A percentile compares a stretch with the other conserved stretches of the same genome.
These are phyloP conservation scores for Sclerotinia spermophila DNA, from an alignment of 2,329 filamentous ascomycete genomes.

Conservation along the genomic window DNA sequence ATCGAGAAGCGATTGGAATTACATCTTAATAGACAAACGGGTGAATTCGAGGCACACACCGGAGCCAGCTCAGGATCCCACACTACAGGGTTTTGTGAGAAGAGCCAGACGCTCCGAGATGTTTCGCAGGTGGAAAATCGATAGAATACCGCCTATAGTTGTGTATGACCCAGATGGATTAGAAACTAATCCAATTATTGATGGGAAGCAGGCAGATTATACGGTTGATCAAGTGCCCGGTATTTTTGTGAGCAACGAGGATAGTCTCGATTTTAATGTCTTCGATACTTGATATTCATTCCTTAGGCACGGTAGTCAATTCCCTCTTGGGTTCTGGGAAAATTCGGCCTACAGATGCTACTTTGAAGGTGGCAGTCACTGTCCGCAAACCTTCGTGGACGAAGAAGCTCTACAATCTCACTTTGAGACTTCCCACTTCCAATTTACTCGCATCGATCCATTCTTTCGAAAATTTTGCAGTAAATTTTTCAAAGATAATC, in stretches of 20 bases:
- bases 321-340: neutral
- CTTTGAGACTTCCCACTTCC: neutral
- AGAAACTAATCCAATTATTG: neutral
- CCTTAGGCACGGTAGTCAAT: neutral
- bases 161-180: neutral
- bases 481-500: neutral
- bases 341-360: neutral
- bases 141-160: neutral
- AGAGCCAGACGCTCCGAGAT: slow-evolving; percentile 1
- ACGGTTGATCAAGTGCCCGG: neutral
- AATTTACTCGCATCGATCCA: neutral
- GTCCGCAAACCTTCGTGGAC: neutral
- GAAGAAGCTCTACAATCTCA: neutral
- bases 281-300: neutral
- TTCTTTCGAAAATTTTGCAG: neutral
- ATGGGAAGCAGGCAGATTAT: neutral
- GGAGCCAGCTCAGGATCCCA: neutral
- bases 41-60: neutral
- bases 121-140: neutral
- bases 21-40: neutral
- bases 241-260: neutral
- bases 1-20: neutral
- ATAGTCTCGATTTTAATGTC: neutral
- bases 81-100: neutral
- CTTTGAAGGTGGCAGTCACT: neutral